These are phyloP conservation scores for Friedmanniomyces simplex DNA, from an alignment of 495 filamentous ascomycete genomes.

Conservation along the genomic window DNA sequence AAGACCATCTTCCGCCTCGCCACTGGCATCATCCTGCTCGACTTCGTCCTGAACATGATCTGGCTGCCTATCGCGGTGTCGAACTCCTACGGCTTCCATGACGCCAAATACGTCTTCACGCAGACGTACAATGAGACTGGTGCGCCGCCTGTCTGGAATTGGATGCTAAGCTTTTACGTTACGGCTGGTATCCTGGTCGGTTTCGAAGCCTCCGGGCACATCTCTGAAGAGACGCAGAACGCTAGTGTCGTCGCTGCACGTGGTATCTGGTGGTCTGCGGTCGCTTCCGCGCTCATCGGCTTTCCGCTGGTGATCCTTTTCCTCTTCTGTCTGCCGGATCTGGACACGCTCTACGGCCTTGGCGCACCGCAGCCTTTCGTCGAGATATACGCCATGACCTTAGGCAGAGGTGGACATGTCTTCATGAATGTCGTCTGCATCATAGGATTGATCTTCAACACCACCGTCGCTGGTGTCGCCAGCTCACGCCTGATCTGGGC, in stretches of 20 bases:
- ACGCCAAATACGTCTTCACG: conserved; percentile 46
- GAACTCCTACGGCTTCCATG: conserved; percentile 46
- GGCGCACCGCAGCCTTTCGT: conserved; percentile 47
- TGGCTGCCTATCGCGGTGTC: conserved; percentile 46
- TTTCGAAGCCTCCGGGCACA: conserved; percentile 47
- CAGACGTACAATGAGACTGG: conserved; percentile 48
- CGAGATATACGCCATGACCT: conserved; percentile 41
- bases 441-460: conserved; percentile 36
- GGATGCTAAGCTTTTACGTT: conserved; percentile 48
- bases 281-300: conserved; percentile 42
- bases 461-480: conserved; percentile 44
- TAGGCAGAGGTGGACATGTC: conserved; percentile 44
- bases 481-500: conserved; percentile 49
- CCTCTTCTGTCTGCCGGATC: conserved; percentile 39
- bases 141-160: conserved; percentile 47
- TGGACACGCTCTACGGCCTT: conserved; percentile 31
- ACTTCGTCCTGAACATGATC: conserved; percentile 47
- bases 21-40: conserved; percentile 40
- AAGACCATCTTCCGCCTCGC: conserved; percentile 40
- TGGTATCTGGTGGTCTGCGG: conserved; percentile 47
- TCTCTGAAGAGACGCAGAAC: conserved; percentile 49
- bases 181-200: conserved; percentile 50
- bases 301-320: conserved; percentile 45
- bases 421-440: conserved; percentile 46
- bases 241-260: conserved; percentile 43